A percentile compares a stretch with the other conserved stretches of the same genome.
Conservation (phyloP, 768 basidiomycete genomes). For the Lentinula detonsa region DNA sequence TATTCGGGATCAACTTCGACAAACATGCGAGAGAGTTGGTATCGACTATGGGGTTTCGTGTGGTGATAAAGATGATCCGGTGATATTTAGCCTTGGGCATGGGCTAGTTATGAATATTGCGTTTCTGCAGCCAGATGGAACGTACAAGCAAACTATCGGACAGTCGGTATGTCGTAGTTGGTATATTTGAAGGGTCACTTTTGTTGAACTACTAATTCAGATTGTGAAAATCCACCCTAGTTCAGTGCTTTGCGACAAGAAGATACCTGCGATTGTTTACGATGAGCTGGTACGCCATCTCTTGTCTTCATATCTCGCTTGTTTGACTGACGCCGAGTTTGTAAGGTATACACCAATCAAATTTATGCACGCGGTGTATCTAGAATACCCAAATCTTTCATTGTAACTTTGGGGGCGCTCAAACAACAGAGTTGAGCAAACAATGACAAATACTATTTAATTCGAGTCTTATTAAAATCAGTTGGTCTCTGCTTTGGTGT, state of each 20-base stretch:
- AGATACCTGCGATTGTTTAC: slow-evolving; percentile 83
- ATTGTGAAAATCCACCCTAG: slow-evolving; percentile 88
- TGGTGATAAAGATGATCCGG: slow-evolving; percentile 59
- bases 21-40: slow-evolving; percentile 51
- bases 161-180: slow-evolving; percentile 41
- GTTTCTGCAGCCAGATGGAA: slow-evolving; percentile 76
- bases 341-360: slow-evolving; percentile 73
- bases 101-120: slow-evolving; percentile 85
- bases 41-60: slow-evolving; percentile 56
- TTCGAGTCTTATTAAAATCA: slow-evolving; percentile 12
- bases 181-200: neutral
- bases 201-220: slow-evolving; percentile 22
- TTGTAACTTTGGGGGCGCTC: slow-evolving; percentile 18
- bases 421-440: slow-evolving; percentile 5
- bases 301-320: neutral
- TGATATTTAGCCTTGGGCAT: slow-evolving; percentile 65
- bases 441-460: too few relatives aligned
- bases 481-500: slow-evolving; percentile 40
- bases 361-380: slow-evolving; percentile 94
- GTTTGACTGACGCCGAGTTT: neutral
- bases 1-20: slow-evolving; percentile 73
- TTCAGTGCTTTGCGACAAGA: slow-evolving; percentile 76
- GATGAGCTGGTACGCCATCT: slow-evolving; percentile 73
- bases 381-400: slow-evolving; percentile 56
- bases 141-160: slow-evolving; percentile 80